phyloP scores from a whole-genome alignment of 768 basidiomycete genomes.

The Jaapia argillacea region DNA sequence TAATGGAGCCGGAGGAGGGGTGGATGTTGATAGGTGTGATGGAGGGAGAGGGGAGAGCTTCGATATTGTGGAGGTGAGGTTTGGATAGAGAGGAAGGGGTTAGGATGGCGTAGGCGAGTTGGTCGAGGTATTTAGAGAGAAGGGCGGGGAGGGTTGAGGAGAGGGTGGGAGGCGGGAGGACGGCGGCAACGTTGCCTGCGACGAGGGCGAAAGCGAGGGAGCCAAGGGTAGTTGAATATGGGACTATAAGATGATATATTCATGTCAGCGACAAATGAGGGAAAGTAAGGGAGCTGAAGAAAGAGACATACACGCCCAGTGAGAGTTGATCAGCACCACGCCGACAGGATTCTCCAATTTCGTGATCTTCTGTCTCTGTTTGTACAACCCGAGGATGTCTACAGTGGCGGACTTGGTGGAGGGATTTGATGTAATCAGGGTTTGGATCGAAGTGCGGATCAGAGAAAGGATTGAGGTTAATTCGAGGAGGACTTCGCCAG shows the following conservation, averaged over 20 bases:
- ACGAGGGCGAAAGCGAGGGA: background rate
- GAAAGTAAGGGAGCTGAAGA: background rate
- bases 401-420: background rate
- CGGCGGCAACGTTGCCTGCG: slow-evolving; percentile 1
- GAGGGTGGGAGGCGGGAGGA: background rate
- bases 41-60: background rate
- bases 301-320: slow-evolving; percentile 4
- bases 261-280: background rate
- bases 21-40: background rate
- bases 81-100: background rate
- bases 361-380: background rate
- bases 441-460: background rate
- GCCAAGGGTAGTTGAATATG: slow-evolving; percentile 2
- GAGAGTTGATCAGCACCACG: slow-evolving; percentile 1
- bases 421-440: background rate
- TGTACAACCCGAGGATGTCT: background rate
- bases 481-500: slow-evolving; percentile 2
- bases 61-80: background rate
- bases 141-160: background rate
- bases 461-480: background rate
- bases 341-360: slow-evolving; percentile 1
- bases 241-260: slow-evolving; percentile 1
- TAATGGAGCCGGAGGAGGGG: background rate
- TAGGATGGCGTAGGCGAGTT: background rate
- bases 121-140: background rate